Conservation (phyloP, 2,329 filamentous ascomycete species). For the Fusarium tjaetaba region DNA sequence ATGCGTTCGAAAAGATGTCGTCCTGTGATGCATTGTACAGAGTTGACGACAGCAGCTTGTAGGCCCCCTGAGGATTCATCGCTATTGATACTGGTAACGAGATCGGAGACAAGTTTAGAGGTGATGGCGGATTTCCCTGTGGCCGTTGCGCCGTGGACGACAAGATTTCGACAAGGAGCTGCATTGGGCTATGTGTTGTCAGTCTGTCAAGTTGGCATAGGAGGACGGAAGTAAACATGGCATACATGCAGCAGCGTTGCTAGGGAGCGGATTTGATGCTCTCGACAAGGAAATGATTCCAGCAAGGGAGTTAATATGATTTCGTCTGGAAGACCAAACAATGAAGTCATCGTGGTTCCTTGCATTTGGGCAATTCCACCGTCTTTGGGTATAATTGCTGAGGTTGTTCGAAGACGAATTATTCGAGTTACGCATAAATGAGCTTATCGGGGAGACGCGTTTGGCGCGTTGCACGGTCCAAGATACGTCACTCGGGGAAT, state of each 20-base stretch:
- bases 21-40: conserved; percentile 79
- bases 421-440: neutral
- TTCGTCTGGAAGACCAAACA: conserved; percentile 65
- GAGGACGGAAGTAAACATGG: conserved; percentile 44
- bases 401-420: conserved; percentile 12
- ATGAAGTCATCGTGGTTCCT: conserved; percentile 45
- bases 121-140: conserved; percentile 86
- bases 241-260: conserved; percentile 64
- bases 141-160: conserved; percentile 85
- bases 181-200: conserved; percentile 61
- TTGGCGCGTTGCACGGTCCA: conserved; percentile 39
- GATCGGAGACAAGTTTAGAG: conserved; percentile 54
- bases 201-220: neutral
- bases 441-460: conserved; percentile 41
- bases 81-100: conserved; percentile 35
- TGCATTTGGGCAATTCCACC: neutral
- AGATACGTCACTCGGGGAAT: conserved; percentile 44
- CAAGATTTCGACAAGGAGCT: conserved; percentile 77
- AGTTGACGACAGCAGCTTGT: conserved; percentile 71
- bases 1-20: conserved; percentile 81
- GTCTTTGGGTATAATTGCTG: neutral
- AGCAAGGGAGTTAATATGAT: conserved; percentile 57
- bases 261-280: conserved; percentile 67
- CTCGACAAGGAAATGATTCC: conserved; percentile 65
- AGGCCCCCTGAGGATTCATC: conserved; percentile 49